Evolutionary conservation across 2,329 filamentous ascomycete species (phyloP).

Genomic region (Calonectria honghensis): DNA sequence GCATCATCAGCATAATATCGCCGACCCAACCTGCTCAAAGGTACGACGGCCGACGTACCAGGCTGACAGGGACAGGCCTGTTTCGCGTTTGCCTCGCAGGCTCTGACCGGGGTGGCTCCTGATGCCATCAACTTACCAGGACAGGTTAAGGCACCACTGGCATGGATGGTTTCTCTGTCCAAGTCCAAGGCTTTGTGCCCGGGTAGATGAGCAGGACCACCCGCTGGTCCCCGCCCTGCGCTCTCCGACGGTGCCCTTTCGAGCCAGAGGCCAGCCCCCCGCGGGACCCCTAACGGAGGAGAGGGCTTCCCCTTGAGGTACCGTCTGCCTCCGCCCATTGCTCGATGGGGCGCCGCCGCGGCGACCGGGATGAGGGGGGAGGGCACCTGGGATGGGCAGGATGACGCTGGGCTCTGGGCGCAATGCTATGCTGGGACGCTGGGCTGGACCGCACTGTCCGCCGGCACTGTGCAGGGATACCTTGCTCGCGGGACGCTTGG

Average conservation of each 20-base stretch:
- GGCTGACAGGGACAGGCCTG: slow-evolving; percentile 52
- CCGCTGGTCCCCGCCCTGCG: slow-evolving; percentile 40
- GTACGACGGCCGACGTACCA: slow-evolving; percentile 50
- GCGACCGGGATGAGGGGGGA: slow-evolving; percentile 26
- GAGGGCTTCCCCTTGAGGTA: slow-evolving; percentile 35
- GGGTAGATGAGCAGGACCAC: slow-evolving; percentile 53
- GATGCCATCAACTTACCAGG: slow-evolving; percentile 33
- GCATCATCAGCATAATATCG: slow-evolving; percentile 47
- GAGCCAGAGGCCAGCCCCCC: slow-evolving; percentile 27
- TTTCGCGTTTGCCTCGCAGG: slow-evolving; percentile 41
- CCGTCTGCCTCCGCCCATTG: slow-evolving; percentile 30
- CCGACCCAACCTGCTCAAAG: slow-evolving; percentile 49
- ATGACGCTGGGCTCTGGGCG: slow-evolving; percentile 27
- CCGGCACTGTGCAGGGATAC: slow-evolving; percentile 35
- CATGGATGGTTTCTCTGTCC: slow-evolving; percentile 40
- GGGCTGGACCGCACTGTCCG: slow-evolving; percentile 31
- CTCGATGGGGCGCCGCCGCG: slow-evolving; percentile 35
- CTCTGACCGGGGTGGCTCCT: slow-evolving; percentile 36
- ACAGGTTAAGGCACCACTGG: neutral
- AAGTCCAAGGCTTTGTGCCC: slow-evolving; percentile 32
- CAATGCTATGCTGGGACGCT: slow-evolving; percentile 21
- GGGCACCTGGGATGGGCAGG: slow-evolving; percentile 2
- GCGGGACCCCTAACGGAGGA: slow-evolving; percentile 36
- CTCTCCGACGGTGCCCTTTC: slow-evolving; percentile 43
- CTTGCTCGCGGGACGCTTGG: slow-evolving; percentile 30